phyloP scores from a whole-genome alignment of 345 rosid species.

The Gossypium herbaceum region DNA sequence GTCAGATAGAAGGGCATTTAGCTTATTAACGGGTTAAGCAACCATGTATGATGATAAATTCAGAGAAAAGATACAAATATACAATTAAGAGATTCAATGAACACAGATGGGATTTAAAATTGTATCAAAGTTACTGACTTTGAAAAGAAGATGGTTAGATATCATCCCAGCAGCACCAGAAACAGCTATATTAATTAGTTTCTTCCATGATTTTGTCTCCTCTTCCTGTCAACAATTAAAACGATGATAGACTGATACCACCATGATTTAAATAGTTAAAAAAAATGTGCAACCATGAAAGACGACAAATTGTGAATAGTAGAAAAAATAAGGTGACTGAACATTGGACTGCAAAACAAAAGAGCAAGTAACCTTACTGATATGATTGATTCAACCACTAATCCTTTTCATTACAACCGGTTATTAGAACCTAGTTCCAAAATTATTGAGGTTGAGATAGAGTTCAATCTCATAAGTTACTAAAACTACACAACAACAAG shows the following conservation, averaged over 20 bases:
- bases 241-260: background rate
- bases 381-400: background rate
- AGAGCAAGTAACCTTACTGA: background rate
- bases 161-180: constrained; percentile 99
- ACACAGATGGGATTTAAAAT: background rate
- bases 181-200: constrained; percentile 64
- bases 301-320: background rate
- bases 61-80: background rate
- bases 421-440: background rate
- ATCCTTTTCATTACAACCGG: background rate
- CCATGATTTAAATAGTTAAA: background rate
- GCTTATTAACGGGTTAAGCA: background rate
- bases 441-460: background rate
- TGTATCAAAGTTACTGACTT: constrained; percentile 42
- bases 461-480: background rate
- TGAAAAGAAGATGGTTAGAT: constrained; percentile 90
- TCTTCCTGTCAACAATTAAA: constrained; percentile 55
- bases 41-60: background rate
- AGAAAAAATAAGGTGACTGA: background rate
- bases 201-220: constrained; percentile 90
- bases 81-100: background rate
- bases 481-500: background rate
- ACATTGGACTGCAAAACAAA: background rate
- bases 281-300: background rate
- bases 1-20: background rate